Evolutionary conservation across 148 eudicot genomes (phyloP).

Genomic region (Suaeda aralocaspica): DNA sequence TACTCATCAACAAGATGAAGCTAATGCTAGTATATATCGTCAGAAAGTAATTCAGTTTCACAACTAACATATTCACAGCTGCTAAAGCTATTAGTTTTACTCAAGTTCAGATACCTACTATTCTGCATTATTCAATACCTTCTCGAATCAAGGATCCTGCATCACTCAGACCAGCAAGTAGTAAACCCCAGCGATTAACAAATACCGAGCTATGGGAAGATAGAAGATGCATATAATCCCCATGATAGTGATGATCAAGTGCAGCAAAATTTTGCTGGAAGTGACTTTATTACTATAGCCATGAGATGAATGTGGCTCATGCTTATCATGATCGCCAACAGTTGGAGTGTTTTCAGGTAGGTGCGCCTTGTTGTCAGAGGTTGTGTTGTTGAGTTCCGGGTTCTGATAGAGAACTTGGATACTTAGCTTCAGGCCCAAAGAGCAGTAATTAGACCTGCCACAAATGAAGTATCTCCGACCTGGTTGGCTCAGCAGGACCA

Average conservation of each 20-base stretch:
- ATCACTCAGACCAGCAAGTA: background rate
- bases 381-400: background rate
- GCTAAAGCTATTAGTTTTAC: background rate
- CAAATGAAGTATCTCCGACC: constrained; percentile 28
- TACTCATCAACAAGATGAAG: background rate
- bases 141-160: background rate
- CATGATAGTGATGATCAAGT: constrained; percentile 3
- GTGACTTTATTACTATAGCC: background rate
- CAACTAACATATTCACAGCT: background rate
- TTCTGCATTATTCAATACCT: background rate
- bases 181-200: background rate
- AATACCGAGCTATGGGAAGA: background rate
- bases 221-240: background rate
- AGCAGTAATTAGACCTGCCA: constrained; percentile 19
- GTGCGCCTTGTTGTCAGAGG: background rate
- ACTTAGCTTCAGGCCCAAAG: constrained; percentile 19
- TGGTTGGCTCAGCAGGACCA: constrained; percentile 21
- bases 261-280: background rate
- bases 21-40: background rate
- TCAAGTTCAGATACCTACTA: background rate
- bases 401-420: constrained; percentile 4
- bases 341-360: background rate
- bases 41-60: background rate
- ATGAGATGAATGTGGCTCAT: background rate
- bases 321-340: background rate